Evolutionary conservation across 1,284 basidiomycete species (phyloP), one percentile per base, ranked within the genome.

Genomic region (Prillingera fragicola): DNA sequence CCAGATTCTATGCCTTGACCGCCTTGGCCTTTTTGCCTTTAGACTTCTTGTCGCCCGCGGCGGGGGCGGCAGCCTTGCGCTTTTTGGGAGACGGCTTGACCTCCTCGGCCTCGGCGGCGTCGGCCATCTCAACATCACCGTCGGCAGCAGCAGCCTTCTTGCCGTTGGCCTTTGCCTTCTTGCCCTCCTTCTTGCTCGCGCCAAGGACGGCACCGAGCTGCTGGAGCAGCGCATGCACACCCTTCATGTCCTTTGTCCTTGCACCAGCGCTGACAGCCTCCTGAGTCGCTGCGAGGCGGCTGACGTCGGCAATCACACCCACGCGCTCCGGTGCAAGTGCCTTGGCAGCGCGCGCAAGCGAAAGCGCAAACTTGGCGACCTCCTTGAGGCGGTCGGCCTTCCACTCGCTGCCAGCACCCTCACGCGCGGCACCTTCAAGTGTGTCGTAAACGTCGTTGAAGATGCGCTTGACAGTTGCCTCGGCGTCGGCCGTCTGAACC

Each of bases 311-410:
- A 8, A 39, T 18, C 29, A 9, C 17, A 18, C 19, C 24, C 37
- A 8, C 14, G 6, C 24, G 18, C 13, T 36, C 38, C 7, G 18
- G 10, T 26, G 26, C 29, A n/a, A 48, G 24, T 8, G 40, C 62
- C 7, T 77, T 78, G 35, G 81, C 80, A 47, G 83, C 80, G 39
- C 88, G 80, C 10, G 81, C 75, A 26, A 80, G 79, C 17, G 79
- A 69, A 7, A 88, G 71, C 0, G 75, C 81, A 40, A 87, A 73
- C 67, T 89, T 92, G 50, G 88, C 70, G 13, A 89, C 69, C 23
- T 89, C 85, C 68, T 89, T 94, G 59, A 85, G 66, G 46, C 89
- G 83, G 8, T 79, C 69, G 1, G 83, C 75, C 22, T 80, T 84
- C 43, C 85, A 70, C 4, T 73, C 68, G 35, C 38, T 50, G 15